Percentiles rank a stretch among this genome's conserved stretches.
phyloP scores from a whole-genome alignment of 1,284 basidiomycete genomes.

The Fomitiporia mediterranea region DNA sequence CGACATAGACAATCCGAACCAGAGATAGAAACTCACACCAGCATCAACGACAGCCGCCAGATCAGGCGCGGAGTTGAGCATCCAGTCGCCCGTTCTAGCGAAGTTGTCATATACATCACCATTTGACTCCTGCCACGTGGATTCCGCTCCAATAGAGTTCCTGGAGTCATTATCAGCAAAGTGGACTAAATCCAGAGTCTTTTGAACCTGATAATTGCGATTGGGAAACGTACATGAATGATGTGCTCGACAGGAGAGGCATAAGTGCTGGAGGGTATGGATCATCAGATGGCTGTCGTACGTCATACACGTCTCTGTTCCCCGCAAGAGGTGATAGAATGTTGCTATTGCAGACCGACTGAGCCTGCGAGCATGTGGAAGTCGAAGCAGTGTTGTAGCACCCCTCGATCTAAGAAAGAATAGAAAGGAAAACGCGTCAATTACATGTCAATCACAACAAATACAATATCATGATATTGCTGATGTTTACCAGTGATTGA shows the following conservation, averaged over 20 bases:
- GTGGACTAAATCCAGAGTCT: too few species aligned
- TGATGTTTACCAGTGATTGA: constrained; percentile 36
- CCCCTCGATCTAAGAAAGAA: constrained; percentile 37
- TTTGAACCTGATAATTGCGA: background rate
- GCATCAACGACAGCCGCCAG: constrained; percentile 57
- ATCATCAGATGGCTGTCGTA: constrained; percentile 44
- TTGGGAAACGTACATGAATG: constrained; percentile 24
- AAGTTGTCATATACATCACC: constrained; percentile 50
- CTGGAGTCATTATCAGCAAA: background rate
- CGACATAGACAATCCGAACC: background rate
- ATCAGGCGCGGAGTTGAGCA: constrained; percentile 50
- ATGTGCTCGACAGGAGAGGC: constrained; percentile 35
- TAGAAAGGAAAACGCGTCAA: background rate
- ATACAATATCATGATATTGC: background rate
- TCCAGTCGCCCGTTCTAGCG: constrained; percentile 57
- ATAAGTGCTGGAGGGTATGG: constrained; percentile 51
- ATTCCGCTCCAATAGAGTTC: constrained; percentile 46
- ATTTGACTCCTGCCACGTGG: constrained; percentile 43
- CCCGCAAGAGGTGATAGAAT: constrained; percentile 48
- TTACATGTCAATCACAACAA: background rate
- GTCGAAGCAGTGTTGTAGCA: constrained; percentile 47
- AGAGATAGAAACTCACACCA: constrained; percentile 41
- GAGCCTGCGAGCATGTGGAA: constrained; percentile 48
- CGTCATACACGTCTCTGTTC: constrained; percentile 48
- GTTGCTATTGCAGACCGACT: constrained; percentile 50